phyloP scores from a whole-genome alignment of 306 rosid species.

The Begonia fuchsioides region DNA sequence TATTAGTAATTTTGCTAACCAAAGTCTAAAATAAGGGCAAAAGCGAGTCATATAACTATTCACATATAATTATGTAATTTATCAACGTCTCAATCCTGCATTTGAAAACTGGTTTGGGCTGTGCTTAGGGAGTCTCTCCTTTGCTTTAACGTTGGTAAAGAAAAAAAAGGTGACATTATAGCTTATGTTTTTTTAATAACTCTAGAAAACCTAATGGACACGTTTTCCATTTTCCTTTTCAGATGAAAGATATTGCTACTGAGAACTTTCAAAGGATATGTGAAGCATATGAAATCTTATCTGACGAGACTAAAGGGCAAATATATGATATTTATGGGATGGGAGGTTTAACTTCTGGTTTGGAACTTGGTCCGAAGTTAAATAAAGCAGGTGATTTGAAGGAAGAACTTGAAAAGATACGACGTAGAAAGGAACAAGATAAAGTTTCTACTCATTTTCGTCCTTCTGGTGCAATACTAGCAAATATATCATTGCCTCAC shows the following conservation, averaged over 20 bases:
- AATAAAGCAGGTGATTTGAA: slow-evolving; percentile 63
- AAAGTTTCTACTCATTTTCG: slow-evolving; percentile 44
- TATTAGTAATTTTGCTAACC: too few relatives aligned
- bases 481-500: slow-evolving; percentile 70
- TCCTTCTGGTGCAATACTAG: slow-evolving; percentile 67
- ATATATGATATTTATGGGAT: slow-evolving; percentile 90
- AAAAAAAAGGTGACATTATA: too few relatives aligned
- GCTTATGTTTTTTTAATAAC: too few relatives aligned
- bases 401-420: slow-evolving; percentile 64
- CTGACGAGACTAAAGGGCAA: slow-evolving; percentile 67
- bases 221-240: slow-evolving; percentile 3
- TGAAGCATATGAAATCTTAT: slow-evolving; percentile 77
- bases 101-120: too few relatives aligned
- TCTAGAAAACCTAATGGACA: too few relatives aligned
- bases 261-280: slow-evolving; percentile 82
- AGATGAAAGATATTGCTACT: slow-evolving; percentile 89
- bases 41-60: too few relatives aligned
- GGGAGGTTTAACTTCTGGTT: slow-evolving; percentile 80
- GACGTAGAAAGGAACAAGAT: slow-evolving; percentile 47
- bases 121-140: too few relatives aligned
- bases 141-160: too few relatives aligned
- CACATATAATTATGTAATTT: too few relatives aligned
- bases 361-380: slow-evolving; percentile 76
- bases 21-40: too few relatives aligned
- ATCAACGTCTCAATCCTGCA: too few relatives aligned